Base-by-base conservation (phyloP, 441 rosid genomes). In the Bocquillonia castaneifolia region DNA sequence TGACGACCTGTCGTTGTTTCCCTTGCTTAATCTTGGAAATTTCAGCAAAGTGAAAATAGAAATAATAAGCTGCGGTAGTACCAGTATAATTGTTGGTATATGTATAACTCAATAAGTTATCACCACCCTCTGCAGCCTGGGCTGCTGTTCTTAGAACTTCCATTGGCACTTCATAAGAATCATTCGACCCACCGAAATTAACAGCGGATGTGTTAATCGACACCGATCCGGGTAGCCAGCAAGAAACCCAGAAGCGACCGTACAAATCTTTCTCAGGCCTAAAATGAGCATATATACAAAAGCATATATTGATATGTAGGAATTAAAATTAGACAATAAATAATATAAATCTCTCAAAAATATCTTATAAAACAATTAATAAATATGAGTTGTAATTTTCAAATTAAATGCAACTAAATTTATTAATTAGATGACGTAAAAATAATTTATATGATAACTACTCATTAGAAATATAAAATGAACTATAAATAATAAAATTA, bases 31-130 rank as follows among this genome's bases (percentile, higher is more conserved):
- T 14, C 44, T 52, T 0, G 18, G 39, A 29, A 26, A 64, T n/a
- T 47, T 76, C 79, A 8, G 70, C 57, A 26, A 76, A 76, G 76
- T 76, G 66, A 34, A 76, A 58, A 66, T 26, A 71, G 18, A 68
- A 2, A 39, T 64, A 59, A 25, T 6, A 61, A 6, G 15, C 6
- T 12, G 13, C 17, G 12, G 47, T n/a, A n/a, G n/a, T n/a, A 12
- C 4, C 13, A 42, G 12, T 3, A 42, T 42, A 8, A 8, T 42
- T 10, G 14, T 8, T 8, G 3, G 47, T 42, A 42, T 42, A 42
- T 13, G 47, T 42, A 14, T 42, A 42, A 42, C 14, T 42, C 47
- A 42, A 42, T 14, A 17, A 10, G 14, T 0, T 42, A 17, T 8
- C 4, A 17, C 17, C n/a, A n/a, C n/a, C n/a, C n/a, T n/a, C n/a